Percentiles rank a stretch among this genome's conserved stretches.
Evolutionary conservation across 2,329 filamentous ascomycete species (phyloP).

Genomic region (Sporothrix globosa): DNA sequence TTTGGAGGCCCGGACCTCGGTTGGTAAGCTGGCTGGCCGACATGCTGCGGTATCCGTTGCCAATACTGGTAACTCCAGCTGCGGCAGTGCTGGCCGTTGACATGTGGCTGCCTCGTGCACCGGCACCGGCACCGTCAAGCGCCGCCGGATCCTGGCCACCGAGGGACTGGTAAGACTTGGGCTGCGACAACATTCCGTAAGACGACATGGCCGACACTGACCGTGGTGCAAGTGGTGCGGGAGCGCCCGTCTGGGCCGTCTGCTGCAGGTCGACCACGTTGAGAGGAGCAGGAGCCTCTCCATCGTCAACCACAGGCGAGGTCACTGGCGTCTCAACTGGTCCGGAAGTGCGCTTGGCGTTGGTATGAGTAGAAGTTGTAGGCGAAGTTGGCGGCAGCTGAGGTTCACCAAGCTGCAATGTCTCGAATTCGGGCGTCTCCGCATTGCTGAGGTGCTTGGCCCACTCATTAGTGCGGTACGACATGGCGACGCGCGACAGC

Average conservation of each 20-base stretch:
- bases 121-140: background rate
- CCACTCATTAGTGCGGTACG: slow-evolving; percentile 94
- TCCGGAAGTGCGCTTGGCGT: background rate
- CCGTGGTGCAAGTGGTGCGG: slow-evolving; percentile 45
- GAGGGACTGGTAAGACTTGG: slow-evolving; percentile 36
- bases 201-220: slow-evolving; percentile 41
- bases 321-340: background rate
- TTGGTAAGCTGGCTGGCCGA: slow-evolving; percentile 37
- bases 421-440: slow-evolving; percentile 70
- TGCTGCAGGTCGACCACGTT: slow-evolving; percentile 67
- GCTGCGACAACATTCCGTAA: slow-evolving; percentile 36
- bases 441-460: slow-evolving; percentile 83
- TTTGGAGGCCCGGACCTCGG: slow-evolving; percentile 40
- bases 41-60: slow-evolving; percentile 37
- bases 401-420: slow-evolving; percentile 55
- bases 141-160: slow-evolving; percentile 4
- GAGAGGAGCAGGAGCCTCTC: slow-evolving; percentile 64
- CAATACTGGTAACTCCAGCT: background rate
- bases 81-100: background rate
- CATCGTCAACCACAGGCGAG: slow-evolving; percentile 32
- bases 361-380: slow-evolving; percentile 1
- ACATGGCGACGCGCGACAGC: slow-evolving; percentile 75
- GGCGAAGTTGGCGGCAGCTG: slow-evolving; percentile 27
- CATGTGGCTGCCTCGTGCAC: slow-evolving; percentile 30
- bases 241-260: slow-evolving; percentile 58